These are phyloP conservation scores for Ophiostoma fasciatum DNA, from an alignment of 2,329 filamentous ascomycete genomes.

Conservation along the genomic window DNA sequence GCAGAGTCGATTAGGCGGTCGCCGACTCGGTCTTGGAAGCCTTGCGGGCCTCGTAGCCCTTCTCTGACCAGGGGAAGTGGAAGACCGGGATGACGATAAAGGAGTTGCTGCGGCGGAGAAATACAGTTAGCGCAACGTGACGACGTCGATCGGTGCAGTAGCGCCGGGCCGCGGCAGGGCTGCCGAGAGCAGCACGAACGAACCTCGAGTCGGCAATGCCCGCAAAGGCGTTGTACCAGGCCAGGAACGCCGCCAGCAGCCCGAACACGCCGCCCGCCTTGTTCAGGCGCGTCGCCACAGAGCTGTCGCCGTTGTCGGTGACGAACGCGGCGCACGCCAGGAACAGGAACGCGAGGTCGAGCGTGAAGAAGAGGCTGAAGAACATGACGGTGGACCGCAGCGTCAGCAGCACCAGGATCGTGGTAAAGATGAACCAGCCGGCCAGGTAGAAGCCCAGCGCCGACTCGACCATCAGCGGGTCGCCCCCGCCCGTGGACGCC, in stretches of 20 bases:
- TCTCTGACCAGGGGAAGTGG: conserved; percentile 89
- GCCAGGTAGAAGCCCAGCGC: conserved; percentile 62
- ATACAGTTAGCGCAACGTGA: neutral
- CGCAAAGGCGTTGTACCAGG: conserved; percentile 78
- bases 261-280: conserved; percentile 68
- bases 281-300: conserved; percentile 34
- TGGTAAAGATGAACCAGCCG: conserved; percentile 78
- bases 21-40: conserved; percentile 31
- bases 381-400: conserved; percentile 65
- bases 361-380: conserved; percentile 61
- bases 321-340: conserved; percentile 50
- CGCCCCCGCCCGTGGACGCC: conserved; percentile 13
- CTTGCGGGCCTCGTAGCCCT: conserved; percentile 45
- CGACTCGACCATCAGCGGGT: conserved; percentile 34
- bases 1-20: conserved; percentile 14
- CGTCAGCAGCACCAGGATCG: conserved; percentile 57
- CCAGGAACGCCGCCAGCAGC: conserved; percentile 64
- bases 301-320: conserved; percentile 32
- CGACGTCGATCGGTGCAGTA: no score
- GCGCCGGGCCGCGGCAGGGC: no score
- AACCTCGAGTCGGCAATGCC: conserved; percentile 62
- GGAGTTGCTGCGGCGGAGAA: conserved; percentile 42
- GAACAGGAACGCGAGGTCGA: conserved; percentile 62
- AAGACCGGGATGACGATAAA: conserved; percentile 89
- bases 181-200: no score